Percentiles rank a stretch among this genome's conserved stretches.
Conservation (phyloP, 768 basidiomycete species). For the Amanita rubescens region DNA sequence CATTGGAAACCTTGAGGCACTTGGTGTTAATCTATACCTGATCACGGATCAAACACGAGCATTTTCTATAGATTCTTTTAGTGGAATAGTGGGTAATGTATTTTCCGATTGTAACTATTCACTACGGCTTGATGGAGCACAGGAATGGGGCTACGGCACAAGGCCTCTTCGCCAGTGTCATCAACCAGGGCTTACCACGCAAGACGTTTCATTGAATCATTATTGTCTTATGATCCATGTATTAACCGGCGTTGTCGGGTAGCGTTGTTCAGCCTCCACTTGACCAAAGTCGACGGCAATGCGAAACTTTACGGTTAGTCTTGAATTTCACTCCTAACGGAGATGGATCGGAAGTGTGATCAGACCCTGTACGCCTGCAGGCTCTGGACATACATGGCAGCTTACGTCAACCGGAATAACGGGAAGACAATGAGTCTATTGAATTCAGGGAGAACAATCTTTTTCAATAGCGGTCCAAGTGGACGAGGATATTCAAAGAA, state of each 20-base stretch:
- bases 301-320: conserved; percentile 47
- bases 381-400: conserved; percentile 37
- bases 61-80: conserved; percentile 46
- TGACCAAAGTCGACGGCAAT: conserved; percentile 38
- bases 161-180: conserved; percentile 43
- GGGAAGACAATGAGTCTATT: conserved; percentile 37
- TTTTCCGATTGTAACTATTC: neutral
- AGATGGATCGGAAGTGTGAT: conserved; percentile 1
- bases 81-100: conserved; percentile 41
- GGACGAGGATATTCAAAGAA: conserved; percentile 19
- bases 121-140: neutral
- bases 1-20: too few relatives aligned
- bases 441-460: conserved; percentile 33
- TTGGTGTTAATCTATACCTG: conserved; percentile 31
- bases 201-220: conserved; percentile 14
- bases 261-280: conserved; percentile 45
- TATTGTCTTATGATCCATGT: too few relatives aligned
- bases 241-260: conserved; percentile 5
- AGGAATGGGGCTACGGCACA: conserved; percentile 16
- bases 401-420: conserved; percentile 37
- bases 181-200: conserved; percentile 44
- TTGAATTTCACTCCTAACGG: conserved; percentile 14
- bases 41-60: conserved; percentile 47
- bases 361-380: conserved; percentile 30
- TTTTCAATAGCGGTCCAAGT: conserved; percentile 49